phyloP scores from a whole-genome alignment of 371 early-diverging fungal genomes.

The Lichtheimia ornata region DNA sequence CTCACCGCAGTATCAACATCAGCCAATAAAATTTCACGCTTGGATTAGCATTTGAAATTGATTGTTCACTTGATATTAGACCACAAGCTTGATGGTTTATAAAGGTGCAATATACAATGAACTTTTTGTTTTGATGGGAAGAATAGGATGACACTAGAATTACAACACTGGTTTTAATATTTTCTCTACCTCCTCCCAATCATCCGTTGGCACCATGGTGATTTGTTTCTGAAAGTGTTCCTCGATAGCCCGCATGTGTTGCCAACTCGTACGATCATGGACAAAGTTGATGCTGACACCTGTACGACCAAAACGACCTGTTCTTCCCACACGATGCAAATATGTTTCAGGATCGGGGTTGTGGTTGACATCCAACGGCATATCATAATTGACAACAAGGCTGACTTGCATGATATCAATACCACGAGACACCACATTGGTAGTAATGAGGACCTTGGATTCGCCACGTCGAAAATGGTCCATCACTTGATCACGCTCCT shows the following conservation, averaged over 20 bases:
- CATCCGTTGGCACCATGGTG: conserved; percentile 75
- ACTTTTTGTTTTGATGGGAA: no score
- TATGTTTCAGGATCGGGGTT: conserved; percentile 93
- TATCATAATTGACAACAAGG: conserved; percentile 97
- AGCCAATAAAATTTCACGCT: no score
- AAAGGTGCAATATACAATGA: no score
- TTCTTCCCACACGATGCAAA: conserved; percentile 98
- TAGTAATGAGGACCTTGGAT: conserved; percentile 94
- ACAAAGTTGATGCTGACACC: conserved; percentile 98
- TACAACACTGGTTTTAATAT: conserved; percentile 57
- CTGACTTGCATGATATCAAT: conserved; percentile 97
- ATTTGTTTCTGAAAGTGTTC: conserved; percentile 76
- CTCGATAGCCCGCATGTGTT: conserved; percentile 79
- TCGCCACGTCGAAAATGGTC: conserved; percentile 90
- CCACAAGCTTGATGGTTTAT: no score
- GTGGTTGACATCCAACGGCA: conserved; percentile 70
- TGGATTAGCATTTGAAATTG: no score
- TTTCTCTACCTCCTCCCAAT: conserved; percentile 75
- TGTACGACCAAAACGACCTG: conserved; percentile 97
- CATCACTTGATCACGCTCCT: conserved; percentile 90
- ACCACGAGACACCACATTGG: conserved; percentile 97
- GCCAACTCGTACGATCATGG: conserved; percentile 68
- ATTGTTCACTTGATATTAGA: no score
- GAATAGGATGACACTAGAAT: neutral
- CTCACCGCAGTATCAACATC: no score